These are phyloP conservation scores for Sphagnum magellanicum DNA, from an alignment of 228 moss, liverwort and hornwort genomes.

Conservation along the genomic window DNA sequence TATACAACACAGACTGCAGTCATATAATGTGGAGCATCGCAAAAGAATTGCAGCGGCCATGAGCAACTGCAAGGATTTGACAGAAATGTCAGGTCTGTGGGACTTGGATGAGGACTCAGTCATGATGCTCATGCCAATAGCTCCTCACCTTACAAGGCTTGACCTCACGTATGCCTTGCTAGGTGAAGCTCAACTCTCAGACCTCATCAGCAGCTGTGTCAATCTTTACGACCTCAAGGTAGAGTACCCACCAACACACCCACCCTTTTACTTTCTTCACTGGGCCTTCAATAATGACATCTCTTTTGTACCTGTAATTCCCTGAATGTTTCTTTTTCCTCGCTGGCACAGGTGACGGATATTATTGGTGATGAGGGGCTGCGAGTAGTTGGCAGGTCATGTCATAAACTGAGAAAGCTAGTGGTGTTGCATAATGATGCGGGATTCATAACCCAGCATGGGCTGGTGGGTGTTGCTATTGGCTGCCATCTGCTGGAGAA, in stretches of 20 bases:
- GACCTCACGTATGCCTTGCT: slow-evolving; percentile 40
- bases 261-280: no score
- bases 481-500: slow-evolving; percentile 33
- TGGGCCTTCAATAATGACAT: no score
- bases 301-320: no score
- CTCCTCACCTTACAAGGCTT: slow-evolving; percentile 32
- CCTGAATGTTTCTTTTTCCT: background rate
- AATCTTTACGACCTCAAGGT: slow-evolving; percentile 54
- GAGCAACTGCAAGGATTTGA: slow-evolving; percentile 28
- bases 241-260: background rate
- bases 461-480: slow-evolving; percentile 39
- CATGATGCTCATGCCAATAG: slow-evolving; percentile 30
- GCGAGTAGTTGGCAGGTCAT: slow-evolving; percentile 27
- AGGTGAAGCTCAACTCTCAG: slow-evolving; percentile 22
- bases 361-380: slow-evolving; percentile 53
- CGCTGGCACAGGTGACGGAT: slow-evolving; percentile 33
- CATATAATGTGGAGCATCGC: slow-evolving; percentile 12
- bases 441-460: slow-evolving; percentile 50
- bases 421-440: slow-evolving; percentile 26
- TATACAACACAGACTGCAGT: slow-evolving; percentile 19
- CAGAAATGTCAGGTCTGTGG: slow-evolving; percentile 33
- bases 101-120: slow-evolving; percentile 38
- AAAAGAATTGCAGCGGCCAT: slow-evolving; percentile 31
- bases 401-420: slow-evolving; percentile 22
- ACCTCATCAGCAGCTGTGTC: slow-evolving; percentile 34